A percentile compares a stretch with the other conserved stretches of the same genome.
phyloP scores from a whole-genome alignment of 768 basidiomycete species.

The Lactarius sanguifluus region DNA sequence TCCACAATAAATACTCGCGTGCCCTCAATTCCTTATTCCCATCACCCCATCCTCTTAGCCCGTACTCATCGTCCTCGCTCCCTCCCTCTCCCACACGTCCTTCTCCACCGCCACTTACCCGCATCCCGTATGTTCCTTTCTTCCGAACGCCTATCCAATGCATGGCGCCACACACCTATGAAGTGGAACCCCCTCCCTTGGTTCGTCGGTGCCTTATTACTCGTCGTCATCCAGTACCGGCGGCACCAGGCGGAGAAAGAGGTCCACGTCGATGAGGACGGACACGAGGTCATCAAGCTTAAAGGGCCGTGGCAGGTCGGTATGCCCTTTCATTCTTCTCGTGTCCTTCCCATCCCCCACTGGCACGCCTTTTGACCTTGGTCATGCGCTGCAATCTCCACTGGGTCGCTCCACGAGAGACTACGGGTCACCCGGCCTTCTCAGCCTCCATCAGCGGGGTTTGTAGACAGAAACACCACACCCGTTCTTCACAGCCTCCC shows the following conservation, averaged over 20 bases:
- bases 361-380: not conserved
- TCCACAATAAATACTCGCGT: conserved; percentile 19
- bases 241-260: conserved; percentile 51
- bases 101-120: conserved; percentile 1
- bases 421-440: not conserved
- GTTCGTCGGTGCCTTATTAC: conserved; percentile 86
- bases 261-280: conserved; percentile 79
- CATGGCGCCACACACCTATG: conserved; percentile 85
- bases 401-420: not conserved
- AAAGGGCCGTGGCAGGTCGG: conserved; percentile 94
- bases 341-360: not conserved
- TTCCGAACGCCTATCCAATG: conserved; percentile 63
- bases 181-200: conserved; percentile 95
- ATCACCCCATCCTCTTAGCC: not conserved
- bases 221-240: conserved; percentile 75
- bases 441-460: not conserved
- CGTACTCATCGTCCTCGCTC: not conserved
- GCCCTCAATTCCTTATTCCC: not conserved
- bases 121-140: conserved; percentile 21
- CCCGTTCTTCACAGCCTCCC: not conserved
- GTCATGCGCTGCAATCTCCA: not conserved
- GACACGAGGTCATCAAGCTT: conserved; percentile 73
- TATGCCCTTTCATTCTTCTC: not conserved
- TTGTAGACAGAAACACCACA: not conserved
- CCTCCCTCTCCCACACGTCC: not conserved